Base-by-base conservation (phyloP, 2,329 filamentous ascomycete species). In the Arthrocladium fulminans region DNA sequence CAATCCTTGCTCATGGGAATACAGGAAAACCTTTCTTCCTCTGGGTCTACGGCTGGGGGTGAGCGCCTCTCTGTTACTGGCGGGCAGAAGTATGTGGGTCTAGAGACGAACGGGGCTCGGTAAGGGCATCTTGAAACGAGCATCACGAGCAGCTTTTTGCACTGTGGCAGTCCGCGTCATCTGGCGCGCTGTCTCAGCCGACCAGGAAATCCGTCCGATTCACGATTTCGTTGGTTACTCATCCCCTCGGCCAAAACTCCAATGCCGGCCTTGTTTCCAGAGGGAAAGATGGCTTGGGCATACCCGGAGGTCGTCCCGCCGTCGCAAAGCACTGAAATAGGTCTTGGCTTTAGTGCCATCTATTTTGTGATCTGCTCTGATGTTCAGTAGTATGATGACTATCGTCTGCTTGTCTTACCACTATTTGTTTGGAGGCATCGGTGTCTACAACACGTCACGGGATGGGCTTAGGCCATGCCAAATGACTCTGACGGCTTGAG, bases 121-220 rank as follows among this genome's bases (percentile, higher is more conserved):
- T 22, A 9, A 22, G 17, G 41, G 41, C 41, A 44, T 15, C 24
- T 44, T 44, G 19, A 25, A 32, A 44, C 41, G 41, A 44, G 41
- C 17, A 20, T 30, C 27, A 35, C 32, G 6, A 44, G 24, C 24
- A 32, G 20, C 10, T 23, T 23, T 23, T n/a, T 3, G 22, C 8
- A 12, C 7, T 27, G 27, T 20, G 41, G 23, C 17, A 17, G 15
- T 44, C 41, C 25, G 24, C 41, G 41, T 32, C 24, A 30, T 15
- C n/a, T 44, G 9, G 12, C 12, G 4, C 15, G 41, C 15, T 30
- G 17, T 27, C 24, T 20, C 22, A 44, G 30, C 17, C 9, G 24
- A n/a, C 25, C 17, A 17, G 13, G n/a, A n/a, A n/a, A n/a, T n/a
- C n/a, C n/a, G n/a, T n/a, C n/a, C 22, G 10, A 24, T 25, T 23